Evolutionary conservation across 768 basidiomycete genomes (phyloP).

Genomic region (Mycena epipterygia): DNA sequence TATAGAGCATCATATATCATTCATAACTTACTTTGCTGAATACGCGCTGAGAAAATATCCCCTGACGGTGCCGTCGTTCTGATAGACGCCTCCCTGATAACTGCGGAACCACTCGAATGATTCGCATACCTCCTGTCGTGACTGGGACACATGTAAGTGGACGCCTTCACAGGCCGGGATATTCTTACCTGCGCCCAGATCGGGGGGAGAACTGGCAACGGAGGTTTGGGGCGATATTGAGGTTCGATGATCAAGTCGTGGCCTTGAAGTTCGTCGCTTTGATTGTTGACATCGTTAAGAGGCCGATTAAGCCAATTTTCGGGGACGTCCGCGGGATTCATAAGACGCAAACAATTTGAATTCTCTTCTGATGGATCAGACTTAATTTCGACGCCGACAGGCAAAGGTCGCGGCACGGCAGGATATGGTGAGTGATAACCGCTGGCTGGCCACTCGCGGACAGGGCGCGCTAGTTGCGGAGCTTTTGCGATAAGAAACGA

Average conservation of each 20-base stretch:
- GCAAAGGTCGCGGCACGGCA: not conserved
- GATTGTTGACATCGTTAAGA: not conserved
- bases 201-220: slow-evolving; percentile 1
- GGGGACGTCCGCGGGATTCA: not conserved
- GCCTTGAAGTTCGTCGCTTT: not conserved
- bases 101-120: slow-evolving; percentile 80
- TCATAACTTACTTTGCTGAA: slow-evolving; percentile 68
- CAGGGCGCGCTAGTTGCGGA: not conserved
- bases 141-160: slow-evolving; percentile 54
- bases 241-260: not conserved
- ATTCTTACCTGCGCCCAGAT: slow-evolving; percentile 11
- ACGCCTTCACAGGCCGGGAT: not conserved
- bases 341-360: not conserved
- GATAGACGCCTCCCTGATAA: slow-evolving; percentile 88
- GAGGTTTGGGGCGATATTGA: not conserved
- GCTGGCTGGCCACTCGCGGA: not conserved
- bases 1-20: no score
- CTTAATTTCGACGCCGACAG: not conserved
- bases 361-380: not conserved
- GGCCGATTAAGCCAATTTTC: slow-evolving; percentile 7
- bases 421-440: not conserved
- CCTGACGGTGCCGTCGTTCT: slow-evolving; percentile 67
- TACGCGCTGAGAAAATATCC: slow-evolving; percentile 85
- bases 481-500: not conserved
- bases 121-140: slow-evolving; percentile 89